phyloP scores from a whole-genome alignment of 805 yeast species.

The Sungouiella thailandica region DNA sequence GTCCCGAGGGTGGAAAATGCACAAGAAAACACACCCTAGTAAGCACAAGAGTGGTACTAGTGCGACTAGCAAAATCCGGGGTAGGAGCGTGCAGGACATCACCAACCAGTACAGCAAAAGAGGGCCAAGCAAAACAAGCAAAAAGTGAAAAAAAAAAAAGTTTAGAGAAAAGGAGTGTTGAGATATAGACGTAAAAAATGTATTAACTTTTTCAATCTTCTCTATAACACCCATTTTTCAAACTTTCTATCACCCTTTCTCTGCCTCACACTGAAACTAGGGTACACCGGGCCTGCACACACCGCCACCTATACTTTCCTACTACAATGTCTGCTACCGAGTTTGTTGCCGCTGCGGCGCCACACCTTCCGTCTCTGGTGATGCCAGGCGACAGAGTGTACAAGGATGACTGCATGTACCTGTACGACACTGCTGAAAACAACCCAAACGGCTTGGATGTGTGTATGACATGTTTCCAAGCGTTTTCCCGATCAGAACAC shows the following conservation, averaged over 20 bases:
- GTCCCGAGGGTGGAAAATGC: not conserved
- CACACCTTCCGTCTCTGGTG: slow-evolving; percentile 17
- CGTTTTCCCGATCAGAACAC: slow-evolving; percentile 47
- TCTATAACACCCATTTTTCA: no score
- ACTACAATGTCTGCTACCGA: slow-evolving; percentile 5
- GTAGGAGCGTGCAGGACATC: no score
- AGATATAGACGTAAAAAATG: no score
- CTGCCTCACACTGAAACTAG: no score
- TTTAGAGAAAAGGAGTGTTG: no score
- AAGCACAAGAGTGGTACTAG: not conserved
- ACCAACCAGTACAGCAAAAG: no score
- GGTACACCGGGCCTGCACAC: no score
- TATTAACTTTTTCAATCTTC: no score
- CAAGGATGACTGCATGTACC: slow-evolving; percentile 88
- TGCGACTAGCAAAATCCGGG: not conserved
- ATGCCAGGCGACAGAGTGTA: slow-evolving; percentile 40
- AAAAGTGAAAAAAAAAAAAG: no score
- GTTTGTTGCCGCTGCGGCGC: slow-evolving; percentile 5
- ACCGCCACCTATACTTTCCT: not conserved
- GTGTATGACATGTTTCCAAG: slow-evolving; percentile 69
- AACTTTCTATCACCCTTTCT: no score
- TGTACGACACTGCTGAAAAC: slow-evolving; percentile 64
- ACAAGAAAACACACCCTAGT: not conserved
- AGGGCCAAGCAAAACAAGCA: no score
- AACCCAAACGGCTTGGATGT: slow-evolving; percentile 59